A percentile compares a stretch with the other conserved stretches of the same genome.
Evolutionary conservation across 768 basidiomycete species (phyloP).

Genomic region (Calvatia gigantea): DNA sequence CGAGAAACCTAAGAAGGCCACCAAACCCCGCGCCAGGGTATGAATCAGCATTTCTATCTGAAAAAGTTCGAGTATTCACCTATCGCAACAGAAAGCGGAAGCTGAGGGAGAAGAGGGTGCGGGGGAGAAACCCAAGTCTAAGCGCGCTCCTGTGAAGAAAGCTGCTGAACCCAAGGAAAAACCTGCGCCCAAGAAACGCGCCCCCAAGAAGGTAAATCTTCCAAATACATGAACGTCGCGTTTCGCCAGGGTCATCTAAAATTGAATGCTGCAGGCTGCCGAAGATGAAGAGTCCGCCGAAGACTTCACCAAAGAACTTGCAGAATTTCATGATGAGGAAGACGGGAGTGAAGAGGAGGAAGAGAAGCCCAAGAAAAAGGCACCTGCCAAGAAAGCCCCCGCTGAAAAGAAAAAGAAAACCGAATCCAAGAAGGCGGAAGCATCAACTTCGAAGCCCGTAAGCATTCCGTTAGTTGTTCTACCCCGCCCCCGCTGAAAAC

Average conservation of each 20-base stretch:
- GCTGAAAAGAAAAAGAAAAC: conserved; percentile 18
- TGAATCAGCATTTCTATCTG: neutral
- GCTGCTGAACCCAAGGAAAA: conserved; percentile 40
- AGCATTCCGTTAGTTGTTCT: neutral
- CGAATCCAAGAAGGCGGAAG: conserved; percentile 22
- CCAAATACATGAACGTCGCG: conserved; percentile 5
- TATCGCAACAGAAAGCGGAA: conserved; percentile 16
- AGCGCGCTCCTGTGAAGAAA: conserved; percentile 35
- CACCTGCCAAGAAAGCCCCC: conserved; percentile 36
- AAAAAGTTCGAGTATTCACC: neutral
- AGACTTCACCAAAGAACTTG: conserved; percentile 41
- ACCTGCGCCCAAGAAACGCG: conserved; percentile 44
- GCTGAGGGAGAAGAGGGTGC: conserved; percentile 17
- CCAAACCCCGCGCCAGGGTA: conserved; percentile 24
- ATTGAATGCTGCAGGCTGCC: conserved; percentile 17
- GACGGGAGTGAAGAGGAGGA: conserved; percentile 36
- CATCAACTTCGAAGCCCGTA: conserved; percentile 5
- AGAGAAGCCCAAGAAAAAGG: conserved; percentile 43
- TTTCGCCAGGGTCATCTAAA: neutral
- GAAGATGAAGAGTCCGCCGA: conserved; percentile 38
- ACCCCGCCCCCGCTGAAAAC: neutral
- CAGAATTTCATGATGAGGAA: conserved; percentile 35
- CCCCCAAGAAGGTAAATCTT: conserved; percentile 33
- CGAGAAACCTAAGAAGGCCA: conserved; percentile 30
- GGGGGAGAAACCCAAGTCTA: conserved; percentile 33